These are phyloP conservation scores for Trypanosoma scelopori DNA, from an alignment of 208 protist species.

Conservation along the genomic window DNA sequence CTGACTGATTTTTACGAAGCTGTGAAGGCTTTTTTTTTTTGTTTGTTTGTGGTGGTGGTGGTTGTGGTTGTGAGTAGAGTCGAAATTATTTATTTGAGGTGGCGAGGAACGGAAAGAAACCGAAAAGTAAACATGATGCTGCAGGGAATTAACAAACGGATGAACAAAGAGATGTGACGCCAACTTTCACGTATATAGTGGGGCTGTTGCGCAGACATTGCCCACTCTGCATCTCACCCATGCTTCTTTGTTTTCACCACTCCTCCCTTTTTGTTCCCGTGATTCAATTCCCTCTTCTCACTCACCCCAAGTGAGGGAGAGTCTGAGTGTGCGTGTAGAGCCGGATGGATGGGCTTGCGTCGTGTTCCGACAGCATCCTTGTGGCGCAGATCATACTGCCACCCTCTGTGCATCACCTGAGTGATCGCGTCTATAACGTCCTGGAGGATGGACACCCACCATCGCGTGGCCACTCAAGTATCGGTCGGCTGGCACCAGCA, in stretches of 20 bases:
- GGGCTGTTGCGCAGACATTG: slow-evolving; percentile 5
- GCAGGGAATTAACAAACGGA: too few relatives aligned
- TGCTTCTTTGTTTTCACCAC: too few relatives aligned
- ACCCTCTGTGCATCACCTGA: not conserved
- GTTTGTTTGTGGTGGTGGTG: too few relatives aligned
- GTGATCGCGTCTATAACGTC: slow-evolving; percentile 9
- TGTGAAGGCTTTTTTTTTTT: too few relatives aligned
- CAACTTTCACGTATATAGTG: too few relatives aligned
- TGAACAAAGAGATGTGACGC: too few relatives aligned
- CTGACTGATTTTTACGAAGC: too few relatives aligned
- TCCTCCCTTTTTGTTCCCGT: slow-evolving; percentile 3
- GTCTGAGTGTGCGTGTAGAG: not conserved
- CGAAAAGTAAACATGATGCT: too few relatives aligned
- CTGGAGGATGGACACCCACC: slow-evolving; percentile 10
- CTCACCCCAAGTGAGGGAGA: not conserved
- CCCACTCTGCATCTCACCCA: not conserved
- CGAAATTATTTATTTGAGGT: too few relatives aligned
- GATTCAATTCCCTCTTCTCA: not conserved
- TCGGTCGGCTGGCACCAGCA: slow-evolving; percentile 28
- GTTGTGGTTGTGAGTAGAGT: too few relatives aligned
- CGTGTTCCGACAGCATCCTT: not conserved
- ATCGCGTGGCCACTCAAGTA: slow-evolving; percentile 12
- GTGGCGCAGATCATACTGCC: not conserved
- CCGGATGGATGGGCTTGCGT: not conserved
- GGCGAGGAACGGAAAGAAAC: too few relatives aligned